Base-by-base conservation (phyloP, 2,329 filamentous ascomycete species). In the Fusarium temperatum region DNA sequence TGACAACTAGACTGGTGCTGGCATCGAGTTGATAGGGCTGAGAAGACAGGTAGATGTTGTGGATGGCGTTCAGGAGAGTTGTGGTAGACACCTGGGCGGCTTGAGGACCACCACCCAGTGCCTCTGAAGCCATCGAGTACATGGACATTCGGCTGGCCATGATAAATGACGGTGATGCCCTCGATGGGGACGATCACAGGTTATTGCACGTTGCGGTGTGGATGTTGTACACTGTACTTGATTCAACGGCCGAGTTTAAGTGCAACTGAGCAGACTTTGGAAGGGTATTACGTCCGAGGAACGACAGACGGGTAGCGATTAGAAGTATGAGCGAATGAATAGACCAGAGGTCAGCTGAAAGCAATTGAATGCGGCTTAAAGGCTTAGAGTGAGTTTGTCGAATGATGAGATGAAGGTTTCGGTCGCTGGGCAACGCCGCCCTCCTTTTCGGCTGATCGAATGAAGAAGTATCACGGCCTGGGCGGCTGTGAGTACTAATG, bases 1-100 rank as follows among this genome's bases (percentile, higher is more conserved):
- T 98, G 75, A 98, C 94, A 0, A 96, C 95, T 44, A 98, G 83
- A 81, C 94, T 98, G 41, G 95, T 96, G 75, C 94, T 94, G 54
- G 95, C 92, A 83, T 99, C 96, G 51, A 99, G 89, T 71, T 89
- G 88, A 81, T 97, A 96, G n/a, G 96, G 90, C 79, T 94, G 91
- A 36, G 91, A 91, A 7, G 93, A 91, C 54, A 94, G 89, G 83
- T 97, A 98, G 79, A 93, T 92, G 77, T 94, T 95, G 84, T 99
- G 96, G 51, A 98, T 89, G 63, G 94, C 90, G 84, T 98, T 98
- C 63, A 99, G 89, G 53, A 98, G 89, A 1, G 95, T 97, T 4
- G 95, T 98, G 5, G 96, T 97, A 12, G 96, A 98, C 62, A 98
- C 92, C 81, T 97, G 95, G 51, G 92, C 85, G 15, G 93, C 88